Base-by-base conservation (phyloP, 2,329 filamentous ascomycete genomes). In the Hypoxylon rubiginosum region DNA sequence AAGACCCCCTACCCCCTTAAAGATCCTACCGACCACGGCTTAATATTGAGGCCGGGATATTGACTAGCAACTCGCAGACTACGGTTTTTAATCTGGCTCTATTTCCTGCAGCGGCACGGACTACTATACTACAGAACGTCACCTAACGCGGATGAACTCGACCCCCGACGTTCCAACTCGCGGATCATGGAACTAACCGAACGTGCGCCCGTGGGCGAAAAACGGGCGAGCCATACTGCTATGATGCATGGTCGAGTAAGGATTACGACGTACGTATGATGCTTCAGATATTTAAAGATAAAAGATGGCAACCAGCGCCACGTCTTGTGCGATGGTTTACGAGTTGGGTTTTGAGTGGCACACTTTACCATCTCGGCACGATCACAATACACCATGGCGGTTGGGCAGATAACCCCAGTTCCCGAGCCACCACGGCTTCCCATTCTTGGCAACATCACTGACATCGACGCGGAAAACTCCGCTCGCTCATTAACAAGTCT, bases 371-470 rank as follows among this genome's bases (percentile, higher is more conserved):
- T 8, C 39, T 43, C 39, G 9, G 17, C 39, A 6, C 3, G n/a
- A 48, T 48, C 15, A 6, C 15, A 48, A 26, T 48, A n/a, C 48
- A 28, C 43, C n/a, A 67, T 67, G 65, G 34, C 58, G 1, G 36
- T 32, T 8, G 17, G 24, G 24, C 24, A 53, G 15, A 17, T 15
- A 17, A 32, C 49, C 4, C 66, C 66, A 2, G 60, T 68, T 28
- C 66, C 66, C 5, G 59, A 58, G 46, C 62, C 66, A 1, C 63
- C 82, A 59, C 87, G 87, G 2, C 80, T 90, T 62, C 90, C 89
- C 1, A 75, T 92, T 17, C 69, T 92, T 17, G 90, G 90, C 19
- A 91, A 92, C 69, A 74, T 90, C 34, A 79, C 80, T 50, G 88
- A 91, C 67, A 83, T 93, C 66, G 85, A 89, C 58, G 77, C 83